Conservation (phyloP, 768 basidiomycete genomes). For the Pleurotus pulmonarius region DNA sequence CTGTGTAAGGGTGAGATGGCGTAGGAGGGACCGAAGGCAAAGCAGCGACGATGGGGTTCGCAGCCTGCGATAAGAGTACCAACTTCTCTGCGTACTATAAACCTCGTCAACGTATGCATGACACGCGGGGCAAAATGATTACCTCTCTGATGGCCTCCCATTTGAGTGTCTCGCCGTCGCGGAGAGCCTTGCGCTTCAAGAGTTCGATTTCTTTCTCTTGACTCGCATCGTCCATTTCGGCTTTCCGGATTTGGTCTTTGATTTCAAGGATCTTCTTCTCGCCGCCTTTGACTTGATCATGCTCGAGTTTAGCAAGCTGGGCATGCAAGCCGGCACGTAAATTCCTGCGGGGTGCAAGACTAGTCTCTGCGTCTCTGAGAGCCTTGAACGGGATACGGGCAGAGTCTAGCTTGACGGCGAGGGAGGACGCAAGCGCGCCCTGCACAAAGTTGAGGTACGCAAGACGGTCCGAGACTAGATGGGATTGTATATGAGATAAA, state of each 20-base stretch:
- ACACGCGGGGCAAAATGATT: slow-evolving; percentile 7
- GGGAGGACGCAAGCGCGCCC: slow-evolving; percentile 58
- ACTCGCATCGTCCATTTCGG: slow-evolving; percentile 57
- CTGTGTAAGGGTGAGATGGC: slow-evolving; percentile 50
- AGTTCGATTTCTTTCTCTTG: slow-evolving; percentile 71
- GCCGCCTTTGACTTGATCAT: slow-evolving; percentile 57
- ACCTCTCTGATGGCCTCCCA: slow-evolving; percentile 86
- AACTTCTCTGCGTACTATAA: slow-evolving; percentile 79
- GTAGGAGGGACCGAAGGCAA: slow-evolving; percentile 71
- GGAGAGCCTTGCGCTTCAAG: slow-evolving; percentile 70
- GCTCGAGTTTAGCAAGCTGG: slow-evolving; percentile 65
- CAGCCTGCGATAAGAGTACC: slow-evolving; percentile 67
- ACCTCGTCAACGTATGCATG: too few relatives aligned
- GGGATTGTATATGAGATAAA: slow-evolving; percentile 8
- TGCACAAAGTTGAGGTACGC: slow-evolving; percentile 80
- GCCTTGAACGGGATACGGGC: slow-evolving; percentile 68
- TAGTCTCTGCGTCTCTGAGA: slow-evolving; percentile 66
- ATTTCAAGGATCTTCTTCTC: slow-evolving; percentile 72
- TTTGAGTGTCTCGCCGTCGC: slow-evolving; percentile 71
- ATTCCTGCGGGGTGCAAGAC: slow-evolving; percentile 58
- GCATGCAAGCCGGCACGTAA: slow-evolving; percentile 50
- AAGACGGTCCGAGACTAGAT: slow-evolving; percentile 70
- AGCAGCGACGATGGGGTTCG: slow-evolving; percentile 54
- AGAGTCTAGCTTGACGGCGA: slow-evolving; percentile 59
- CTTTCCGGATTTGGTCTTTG: slow-evolving; percentile 62